Evolutionary conservation across 2,329 filamentous ascomycete genomes (phyloP).

Genomic region (Botrytis pseudocinerea): DNA sequence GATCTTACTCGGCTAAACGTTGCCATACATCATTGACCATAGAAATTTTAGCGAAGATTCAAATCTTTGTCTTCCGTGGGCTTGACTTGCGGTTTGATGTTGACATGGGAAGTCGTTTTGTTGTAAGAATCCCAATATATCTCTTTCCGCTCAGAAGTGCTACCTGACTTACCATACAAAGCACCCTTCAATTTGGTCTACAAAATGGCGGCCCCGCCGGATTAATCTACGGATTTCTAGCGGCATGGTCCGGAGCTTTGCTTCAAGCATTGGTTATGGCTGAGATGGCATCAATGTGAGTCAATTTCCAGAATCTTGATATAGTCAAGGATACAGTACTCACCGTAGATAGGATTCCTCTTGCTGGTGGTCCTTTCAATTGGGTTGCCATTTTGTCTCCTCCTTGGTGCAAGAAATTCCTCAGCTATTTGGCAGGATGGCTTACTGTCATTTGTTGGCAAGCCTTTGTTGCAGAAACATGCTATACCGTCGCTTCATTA

Average conservation of each 20-base stretch:
- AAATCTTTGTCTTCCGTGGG: slow-evolving; percentile 9
- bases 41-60: slow-evolving; percentile 11
- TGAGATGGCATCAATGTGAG: slow-evolving; percentile 30
- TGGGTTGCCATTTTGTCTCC: slow-evolving; percentile 26
- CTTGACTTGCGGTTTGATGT: slow-evolving; percentile 13
- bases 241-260: slow-evolving; percentile 17
- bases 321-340: neutral
- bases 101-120: slow-evolving; percentile 20
- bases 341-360: slow-evolving; percentile 28
- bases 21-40: neutral
- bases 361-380: slow-evolving; percentile 25
- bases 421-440: slow-evolving; percentile 27
- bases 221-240: slow-evolving; percentile 17
- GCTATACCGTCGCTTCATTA: slow-evolving; percentile 2
- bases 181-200: slow-evolving; percentile 15
- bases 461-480: slow-evolving; percentile 9
- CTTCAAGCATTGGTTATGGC: slow-evolving; percentile 22
- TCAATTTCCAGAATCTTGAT: neutral
- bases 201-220: slow-evolving; percentile 18
- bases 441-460: slow-evolving; percentile 19
- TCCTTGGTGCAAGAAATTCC: slow-evolving; percentile 20
- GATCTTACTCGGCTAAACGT: neutral
- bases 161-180: neutral
- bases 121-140: neutral
- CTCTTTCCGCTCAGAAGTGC: neutral